A percentile compares a stretch with the other conserved stretches of the same genome.
These are phyloP conservation scores for Vigna trinervia DNA, from an alignment of 306 rosid genomes.

Conservation along the genomic window DNA sequence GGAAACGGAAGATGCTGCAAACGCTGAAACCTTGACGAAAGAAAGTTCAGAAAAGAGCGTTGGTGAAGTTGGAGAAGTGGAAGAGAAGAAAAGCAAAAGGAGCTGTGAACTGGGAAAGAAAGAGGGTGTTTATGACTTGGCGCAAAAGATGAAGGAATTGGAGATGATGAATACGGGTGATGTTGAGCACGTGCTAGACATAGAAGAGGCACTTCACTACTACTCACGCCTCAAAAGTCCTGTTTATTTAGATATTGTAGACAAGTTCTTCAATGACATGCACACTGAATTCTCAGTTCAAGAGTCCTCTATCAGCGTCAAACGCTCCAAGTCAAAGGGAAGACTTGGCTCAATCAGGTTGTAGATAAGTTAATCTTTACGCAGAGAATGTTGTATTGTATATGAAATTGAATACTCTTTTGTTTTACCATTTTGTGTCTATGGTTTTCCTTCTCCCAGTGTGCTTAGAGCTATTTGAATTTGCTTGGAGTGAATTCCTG, in stretches of 20 bases:
- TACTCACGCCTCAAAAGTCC: conserved; percentile 94
- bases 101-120: conserved; percentile 44
- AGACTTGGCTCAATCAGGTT: conserved; percentile 61
- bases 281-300: conserved; percentile 68
- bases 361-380: conserved; percentile 53
- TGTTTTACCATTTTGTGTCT: conserved; percentile 35
- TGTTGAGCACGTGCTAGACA: conserved; percentile 84
- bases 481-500: conserved; percentile 45
- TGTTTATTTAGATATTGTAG: conserved; percentile 84
- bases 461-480: conserved; percentile 33
- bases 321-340: conserved; percentile 70
- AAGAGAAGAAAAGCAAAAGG: conserved; percentile 57
- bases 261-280: conserved; percentile 86
- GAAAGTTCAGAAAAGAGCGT: conserved; percentile 50
- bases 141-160: conserved; percentile 82
- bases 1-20: conserved; percentile 47
- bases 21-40: conserved; percentile 39
- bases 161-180: conserved; percentile 82
- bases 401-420: conserved; percentile 36
- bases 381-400: conserved; percentile 45
- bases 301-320: conserved; percentile 50
- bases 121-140: conserved; percentile 52
- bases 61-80: conserved; percentile 43
- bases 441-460: conserved; percentile 4
- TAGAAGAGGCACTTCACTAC: conserved; percentile 96